Conservation (phyloP, 441 rosid genomes). For the Hypseocharis bilobata region DNA sequence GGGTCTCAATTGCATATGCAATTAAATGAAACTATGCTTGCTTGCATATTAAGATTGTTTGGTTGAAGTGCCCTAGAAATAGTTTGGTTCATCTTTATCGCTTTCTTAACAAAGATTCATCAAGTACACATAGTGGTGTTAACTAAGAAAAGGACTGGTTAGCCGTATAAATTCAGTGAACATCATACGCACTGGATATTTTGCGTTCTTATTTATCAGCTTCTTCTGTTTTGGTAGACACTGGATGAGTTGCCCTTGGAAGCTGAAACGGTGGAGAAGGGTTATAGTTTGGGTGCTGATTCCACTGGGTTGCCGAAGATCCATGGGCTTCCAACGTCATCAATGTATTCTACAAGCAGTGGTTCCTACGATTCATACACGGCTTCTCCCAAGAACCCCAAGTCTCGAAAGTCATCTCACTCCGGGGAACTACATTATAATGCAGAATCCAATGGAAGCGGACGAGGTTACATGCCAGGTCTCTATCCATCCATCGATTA, state of each 20-base stretch:
- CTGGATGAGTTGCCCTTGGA: constrained; percentile 93
- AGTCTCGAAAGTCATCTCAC: constrained; percentile 52
- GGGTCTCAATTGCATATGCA: not conserved
- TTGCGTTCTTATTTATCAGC: not conserved
- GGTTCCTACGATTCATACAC: constrained; percentile 38
- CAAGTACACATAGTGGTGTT: too few relatives aligned
- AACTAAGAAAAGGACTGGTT: too few relatives aligned
- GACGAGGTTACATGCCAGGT: constrained; percentile 35
- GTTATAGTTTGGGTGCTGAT: constrained; percentile 55
- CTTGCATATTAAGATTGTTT: not conserved
- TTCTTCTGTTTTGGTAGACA: constrained; percentile 39
- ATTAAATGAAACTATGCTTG: not conserved
- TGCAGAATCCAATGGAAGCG: constrained; percentile 50
- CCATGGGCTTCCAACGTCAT: constrained; percentile 61
- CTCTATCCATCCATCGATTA: constrained; percentile 34
- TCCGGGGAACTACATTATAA: constrained; percentile 51
- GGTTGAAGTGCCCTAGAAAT: too few relatives aligned
- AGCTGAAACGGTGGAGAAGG: constrained; percentile 84
- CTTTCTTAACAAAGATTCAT: too few relatives aligned
- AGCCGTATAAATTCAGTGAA: too few relatives aligned
- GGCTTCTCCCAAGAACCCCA: constrained; percentile 45
- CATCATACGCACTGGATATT: not conserved
- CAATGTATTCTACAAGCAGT: constrained; percentile 49
- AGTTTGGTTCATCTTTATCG: too few relatives aligned
- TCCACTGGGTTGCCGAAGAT: constrained; percentile 66